Evolutionary conservation across 2,329 filamentous ascomycete species (phyloP).

Genomic region (Blastomyces parvus): DNA sequence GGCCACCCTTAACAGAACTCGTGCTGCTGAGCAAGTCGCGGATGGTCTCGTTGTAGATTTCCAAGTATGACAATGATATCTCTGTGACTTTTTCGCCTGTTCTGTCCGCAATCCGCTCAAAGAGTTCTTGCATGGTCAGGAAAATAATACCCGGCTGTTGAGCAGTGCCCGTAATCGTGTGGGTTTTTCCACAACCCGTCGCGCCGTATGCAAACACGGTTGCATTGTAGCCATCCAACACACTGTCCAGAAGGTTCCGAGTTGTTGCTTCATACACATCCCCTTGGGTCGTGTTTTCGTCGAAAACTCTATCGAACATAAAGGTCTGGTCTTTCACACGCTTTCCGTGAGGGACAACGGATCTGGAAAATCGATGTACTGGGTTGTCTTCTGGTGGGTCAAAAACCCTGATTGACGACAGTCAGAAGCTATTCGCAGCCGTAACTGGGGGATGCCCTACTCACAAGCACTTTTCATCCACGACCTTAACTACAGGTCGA

Average conservation of each 20-base stretch:
- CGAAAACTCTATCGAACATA: constrained; percentile 91
- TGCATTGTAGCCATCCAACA: constrained; percentile 95
- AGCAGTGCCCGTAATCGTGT: constrained; percentile 87
- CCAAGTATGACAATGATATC: constrained; percentile 84
- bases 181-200: constrained; percentile 95
- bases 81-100: constrained; percentile 82
- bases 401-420: constrained; percentile 59
- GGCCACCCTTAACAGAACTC: constrained; percentile 66
- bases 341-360: constrained; percentile 73
- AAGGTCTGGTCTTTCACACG: constrained; percentile 97
- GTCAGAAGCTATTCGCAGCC: constrained; percentile 6
- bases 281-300: constrained; percentile 82
- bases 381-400: constrained; percentile 94
- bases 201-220: constrained; percentile 98
- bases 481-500: constrained; percentile 84
- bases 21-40: constrained; percentile 77
- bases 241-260: constrained; percentile 78
- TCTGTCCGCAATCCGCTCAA: constrained; percentile 85
- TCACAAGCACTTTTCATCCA: constrained; percentile 93
- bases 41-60: constrained; percentile 99
- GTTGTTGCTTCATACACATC: constrained; percentile 96
- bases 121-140: constrained; percentile 96
- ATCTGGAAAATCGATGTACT: constrained; percentile 75
- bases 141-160: constrained; percentile 97
- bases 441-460: constrained; percentile 28